Base-by-base conservation (phyloP, 129 eudicot species). In the Saussurea involucrata region DNA sequence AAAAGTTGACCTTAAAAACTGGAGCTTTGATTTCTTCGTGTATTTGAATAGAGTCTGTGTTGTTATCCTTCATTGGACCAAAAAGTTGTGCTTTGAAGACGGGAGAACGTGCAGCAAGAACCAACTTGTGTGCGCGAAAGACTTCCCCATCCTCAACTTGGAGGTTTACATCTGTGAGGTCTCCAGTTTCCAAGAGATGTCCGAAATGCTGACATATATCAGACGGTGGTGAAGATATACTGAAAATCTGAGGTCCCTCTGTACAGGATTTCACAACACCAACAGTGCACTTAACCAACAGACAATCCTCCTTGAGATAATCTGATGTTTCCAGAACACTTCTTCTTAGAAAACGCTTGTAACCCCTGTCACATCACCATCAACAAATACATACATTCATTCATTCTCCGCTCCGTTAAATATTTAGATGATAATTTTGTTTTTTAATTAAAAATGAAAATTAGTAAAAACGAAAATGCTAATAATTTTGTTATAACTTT, bases 1-100 rank as follows among this genome's bases (percentile, higher is more conserved):
- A n/a, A n/a, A n/a, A n/a, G n/a, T n/a, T n/a, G n/a, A 88, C 93
- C 93, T 88, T 86, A 78, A 88, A 86, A 69, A 86, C 87, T 10
- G 85, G 84, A 34, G 87, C 85, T 66, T 86, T 75, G 15, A 88
- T 76, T 68, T 88, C 93, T 68, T 88, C 93, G 40, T 86, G 84
- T 15, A 88, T 73, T 66, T 63, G 76, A 1, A 88, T 72, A 22
- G 80, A 76, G 20, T 73, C 61, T 5, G 82, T 79, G 49, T 82
- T 80, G 24, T 33, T 36, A 37, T 88, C 93, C 69, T 79, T 88
- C 90, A 88, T 84, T 28, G 90, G 88, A 70, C 93, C 93, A 79
- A 78, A 88, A 69, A 88, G 87, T 63, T 88, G 90, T 73, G 93
- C 93, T 72, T 79, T 78, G 69, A 88, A 88, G 12, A 88, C 88